Conservation (phyloP, 371 early-diverging fungal genomes). For the Syncephalastrum monosporum region DNA sequence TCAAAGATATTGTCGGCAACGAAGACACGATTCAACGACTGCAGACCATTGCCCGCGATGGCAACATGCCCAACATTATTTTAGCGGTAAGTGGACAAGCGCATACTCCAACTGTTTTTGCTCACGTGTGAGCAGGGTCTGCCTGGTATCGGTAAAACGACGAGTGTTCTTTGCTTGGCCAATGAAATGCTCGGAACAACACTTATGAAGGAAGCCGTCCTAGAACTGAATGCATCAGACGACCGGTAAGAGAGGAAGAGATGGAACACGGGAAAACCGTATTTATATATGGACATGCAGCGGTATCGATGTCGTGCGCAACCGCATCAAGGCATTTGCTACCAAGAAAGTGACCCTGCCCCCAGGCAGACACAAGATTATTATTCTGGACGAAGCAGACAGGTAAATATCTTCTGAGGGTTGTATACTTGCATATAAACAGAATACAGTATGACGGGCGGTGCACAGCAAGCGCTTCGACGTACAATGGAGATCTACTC, state of each 20-base stretch:
- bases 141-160: slow-evolving; percentile 99
- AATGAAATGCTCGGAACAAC: slow-evolving; percentile 80
- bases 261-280: not conserved
- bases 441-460: slow-evolving; percentile 77
- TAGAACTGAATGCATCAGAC: slow-evolving; percentile 99
- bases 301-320: slow-evolving; percentile 98
- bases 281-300: slow-evolving; percentile 33
- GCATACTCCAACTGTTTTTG: not conserved
- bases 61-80: slow-evolving; percentile 97
- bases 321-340: slow-evolving; percentile 97
- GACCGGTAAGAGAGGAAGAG: slow-evolving; percentile 71
- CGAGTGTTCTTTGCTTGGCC: slow-evolving; percentile 92
- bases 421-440: slow-evolving; percentile 1
- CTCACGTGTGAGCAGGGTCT: slow-evolving; percentile 61
- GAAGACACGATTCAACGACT: slow-evolving; percentile 90
- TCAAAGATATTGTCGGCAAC: slow-evolving; percentile 97
- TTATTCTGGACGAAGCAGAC: slow-evolving; percentile 99
- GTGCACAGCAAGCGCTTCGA: slow-evolving; percentile 96
- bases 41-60: slow-evolving; percentile 80
- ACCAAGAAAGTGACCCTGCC: slow-evolving; percentile 95
- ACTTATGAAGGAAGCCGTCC: slow-evolving; percentile 80
- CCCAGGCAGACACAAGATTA: slow-evolving; percentile 89
- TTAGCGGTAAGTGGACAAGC: slow-evolving; percentile 67
- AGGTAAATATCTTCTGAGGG: slow-evolving; percentile 26
- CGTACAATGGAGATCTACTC: slow-evolving; percentile 98